Conservation (phyloP, 192 early-diverging fungal genomes). For the Mortierella hygrophila region DNA sequence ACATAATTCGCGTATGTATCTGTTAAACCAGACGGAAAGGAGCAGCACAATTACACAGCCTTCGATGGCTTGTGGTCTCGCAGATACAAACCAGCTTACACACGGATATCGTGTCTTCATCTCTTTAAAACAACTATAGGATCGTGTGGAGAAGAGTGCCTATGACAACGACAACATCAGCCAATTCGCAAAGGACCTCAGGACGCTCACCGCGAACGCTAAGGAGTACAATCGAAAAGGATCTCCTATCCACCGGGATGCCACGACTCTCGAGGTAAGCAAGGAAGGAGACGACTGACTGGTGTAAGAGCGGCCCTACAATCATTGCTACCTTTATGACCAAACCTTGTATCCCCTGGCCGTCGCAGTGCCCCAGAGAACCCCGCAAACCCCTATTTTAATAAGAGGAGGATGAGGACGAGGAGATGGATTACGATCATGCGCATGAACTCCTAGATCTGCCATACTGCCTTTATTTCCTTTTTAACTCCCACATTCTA, state of each 20-base stretch:
- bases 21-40: neutral
- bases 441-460: neutral
- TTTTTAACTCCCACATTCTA: neutral
- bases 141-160: conserved; percentile 30
- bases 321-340: neutral
- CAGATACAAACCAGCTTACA: neutral
- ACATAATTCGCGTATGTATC: conserved; percentile 38
- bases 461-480: neutral
- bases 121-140: conserved; percentile 7
- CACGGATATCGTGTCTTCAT: neutral
- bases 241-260: conserved; percentile 54
- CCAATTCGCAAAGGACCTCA: conserved; percentile 38
- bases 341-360: neutral
- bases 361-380: neutral
- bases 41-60: neutral
- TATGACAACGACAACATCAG: conserved; percentile 33
- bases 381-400: neutral
- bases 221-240: conserved; percentile 57
- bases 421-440: neutral
- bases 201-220: conserved; percentile 47
- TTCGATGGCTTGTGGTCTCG: too few relatives aligned
- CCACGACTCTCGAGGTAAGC: conserved; percentile 49
- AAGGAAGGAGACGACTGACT: neutral
- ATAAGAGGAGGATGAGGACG: neutral
- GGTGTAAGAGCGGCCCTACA: neutral